These are phyloP conservation scores for Trametes versicolor DNA, from an alignment of 1,284 basidiomycete genomes.

Conservation along the genomic window DNA sequence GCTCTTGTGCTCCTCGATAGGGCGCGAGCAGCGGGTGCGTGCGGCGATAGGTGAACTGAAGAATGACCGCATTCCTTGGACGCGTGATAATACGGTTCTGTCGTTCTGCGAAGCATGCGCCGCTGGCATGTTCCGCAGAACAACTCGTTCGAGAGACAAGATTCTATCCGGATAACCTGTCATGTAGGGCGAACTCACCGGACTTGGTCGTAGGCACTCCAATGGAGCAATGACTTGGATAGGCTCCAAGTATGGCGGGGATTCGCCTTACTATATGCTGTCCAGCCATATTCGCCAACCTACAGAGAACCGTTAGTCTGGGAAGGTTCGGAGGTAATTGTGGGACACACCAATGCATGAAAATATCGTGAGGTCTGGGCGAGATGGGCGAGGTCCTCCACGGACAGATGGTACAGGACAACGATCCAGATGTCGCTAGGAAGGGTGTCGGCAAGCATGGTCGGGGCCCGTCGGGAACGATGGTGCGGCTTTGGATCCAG, in stretches of 20 bases:
- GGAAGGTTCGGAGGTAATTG: not conserved
- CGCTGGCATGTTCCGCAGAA: not conserved
- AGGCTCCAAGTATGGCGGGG: constrained; percentile 65
- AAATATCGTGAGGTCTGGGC: constrained; percentile 57
- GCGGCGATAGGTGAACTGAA: no score
- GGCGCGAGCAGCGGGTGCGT: no score
- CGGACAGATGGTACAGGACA: constrained; percentile 57
- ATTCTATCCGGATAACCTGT: not conserved
- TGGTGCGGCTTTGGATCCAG: not conserved
- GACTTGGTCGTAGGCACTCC: constrained; percentile 57
- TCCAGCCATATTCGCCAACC: constrained; percentile 73
- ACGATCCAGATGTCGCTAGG: constrained; percentile 69
- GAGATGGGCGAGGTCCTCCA: constrained; percentile 57
- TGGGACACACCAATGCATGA: constrained; percentile 56
- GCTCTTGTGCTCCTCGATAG: no score
- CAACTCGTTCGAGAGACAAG: not conserved
- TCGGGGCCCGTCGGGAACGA: not conserved
- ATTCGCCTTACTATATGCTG: constrained; percentile 56
- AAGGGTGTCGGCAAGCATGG: constrained; percentile 45
- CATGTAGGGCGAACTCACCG: constrained; percentile 34
- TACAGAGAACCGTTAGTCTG: constrained; percentile 39
- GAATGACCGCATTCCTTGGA: no score
- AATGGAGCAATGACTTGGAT: constrained; percentile 52
- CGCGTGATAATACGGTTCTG: no score
- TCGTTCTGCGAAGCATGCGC: not conserved